Conservation (phyloP, 2,329 filamentous ascomycete species). For the Aspergillus oerlinghausenensis region DNA sequence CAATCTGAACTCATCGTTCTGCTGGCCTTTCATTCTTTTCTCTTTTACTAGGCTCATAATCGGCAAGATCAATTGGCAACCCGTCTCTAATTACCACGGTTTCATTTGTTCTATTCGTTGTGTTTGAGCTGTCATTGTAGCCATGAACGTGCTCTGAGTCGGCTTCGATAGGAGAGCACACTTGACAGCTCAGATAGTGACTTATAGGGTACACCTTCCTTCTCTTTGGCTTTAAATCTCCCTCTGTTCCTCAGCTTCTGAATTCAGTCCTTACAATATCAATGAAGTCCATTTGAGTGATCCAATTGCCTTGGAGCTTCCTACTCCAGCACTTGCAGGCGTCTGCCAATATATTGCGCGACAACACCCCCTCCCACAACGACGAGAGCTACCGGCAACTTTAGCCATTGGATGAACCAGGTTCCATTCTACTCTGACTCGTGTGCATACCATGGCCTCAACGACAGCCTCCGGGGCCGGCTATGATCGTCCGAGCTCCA, state of each 20-base stretch:
- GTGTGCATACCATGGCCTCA: conserved; percentile 9
- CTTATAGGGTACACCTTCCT: background rate
- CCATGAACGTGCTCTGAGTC: conserved; percentile 10
- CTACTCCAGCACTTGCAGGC: background rate
- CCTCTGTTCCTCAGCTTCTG: background rate
- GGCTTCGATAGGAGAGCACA: background rate
- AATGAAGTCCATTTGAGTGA: background rate
- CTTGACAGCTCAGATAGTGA: background rate
- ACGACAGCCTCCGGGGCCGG: conserved; percentile 4
- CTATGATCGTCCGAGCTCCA: conserved; percentile 5
- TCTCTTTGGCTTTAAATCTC: conserved; percentile 12
- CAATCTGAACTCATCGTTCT: background rate
- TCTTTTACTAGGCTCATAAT: background rate
- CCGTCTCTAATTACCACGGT: background rate
- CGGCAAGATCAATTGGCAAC: background rate
- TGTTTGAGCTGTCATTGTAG: conserved; percentile 11
- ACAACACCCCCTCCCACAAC: background rate
- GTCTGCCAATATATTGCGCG: background rate
- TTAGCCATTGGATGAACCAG: conserved; percentile 7
- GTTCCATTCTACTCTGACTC: background rate
- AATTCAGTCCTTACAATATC: background rate
- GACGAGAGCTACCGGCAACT: background rate
- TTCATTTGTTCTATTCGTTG: conserved; percentile 1
- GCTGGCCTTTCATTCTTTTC: background rate
- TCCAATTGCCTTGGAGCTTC: background rate